Evolutionary conservation across 345 rosid genomes (phyloP).

Genomic region (Linum lewisii): DNA sequence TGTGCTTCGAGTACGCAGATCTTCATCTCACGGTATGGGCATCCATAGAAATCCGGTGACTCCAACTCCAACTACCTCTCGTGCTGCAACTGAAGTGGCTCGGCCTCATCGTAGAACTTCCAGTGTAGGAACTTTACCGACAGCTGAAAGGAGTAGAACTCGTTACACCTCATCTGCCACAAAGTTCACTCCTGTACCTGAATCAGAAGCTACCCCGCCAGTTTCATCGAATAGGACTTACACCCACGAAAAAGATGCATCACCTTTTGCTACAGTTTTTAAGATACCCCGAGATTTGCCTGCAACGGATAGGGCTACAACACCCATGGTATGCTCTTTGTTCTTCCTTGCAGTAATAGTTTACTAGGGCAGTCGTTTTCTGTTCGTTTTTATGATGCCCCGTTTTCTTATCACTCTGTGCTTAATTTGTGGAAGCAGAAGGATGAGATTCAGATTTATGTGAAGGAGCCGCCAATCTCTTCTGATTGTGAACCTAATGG

Average conservation of each 20-base stretch:
- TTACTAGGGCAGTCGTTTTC: background rate
- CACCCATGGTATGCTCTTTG: constrained; percentile 20
- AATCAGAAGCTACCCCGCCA: background rate
- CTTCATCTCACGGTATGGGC: background rate
- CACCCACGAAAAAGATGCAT: background rate
- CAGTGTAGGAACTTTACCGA: background rate
- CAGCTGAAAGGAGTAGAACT: background rate
- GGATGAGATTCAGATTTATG: constrained; percentile 50
- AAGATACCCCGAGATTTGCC: constrained; percentile 1
- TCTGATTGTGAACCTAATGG: constrained; percentile 15
- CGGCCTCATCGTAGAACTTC: background rate
- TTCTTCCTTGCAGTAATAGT: too few species aligned
- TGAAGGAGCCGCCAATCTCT: constrained; percentile 24
- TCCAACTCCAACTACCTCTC: background rate
- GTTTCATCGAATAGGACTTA: background rate
- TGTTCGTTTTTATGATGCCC: background rate
- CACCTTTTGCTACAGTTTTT: constrained; percentile 4
- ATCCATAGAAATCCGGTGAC: background rate
- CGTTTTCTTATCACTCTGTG: background rate
- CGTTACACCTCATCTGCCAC: background rate
- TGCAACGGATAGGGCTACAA: constrained; percentile 16
- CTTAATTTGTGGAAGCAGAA: background rate
- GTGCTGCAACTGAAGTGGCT: background rate
- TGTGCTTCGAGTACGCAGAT: background rate
- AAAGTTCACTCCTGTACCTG: background rate